Evolutionary conservation across 2,329 filamentous ascomycete genomes (phyloP), one percentile per base, ranked within the genome.

Genomic region (Diplocarpon mali): DNA sequence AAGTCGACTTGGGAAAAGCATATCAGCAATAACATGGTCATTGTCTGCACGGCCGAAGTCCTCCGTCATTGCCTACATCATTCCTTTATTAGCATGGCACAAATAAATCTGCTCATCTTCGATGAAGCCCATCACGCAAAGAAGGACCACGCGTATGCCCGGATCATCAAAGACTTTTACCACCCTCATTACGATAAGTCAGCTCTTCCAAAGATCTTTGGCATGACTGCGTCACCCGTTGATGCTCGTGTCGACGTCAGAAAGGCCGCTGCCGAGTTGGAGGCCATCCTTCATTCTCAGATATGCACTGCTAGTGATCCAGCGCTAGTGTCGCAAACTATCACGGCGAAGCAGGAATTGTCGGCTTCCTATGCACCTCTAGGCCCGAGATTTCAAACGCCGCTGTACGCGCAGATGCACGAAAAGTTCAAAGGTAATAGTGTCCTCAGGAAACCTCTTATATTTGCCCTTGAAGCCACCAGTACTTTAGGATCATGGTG

Each of bases 91-190:
- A 74, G 65, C 9, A 95, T 98, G 67, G 68, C 76, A 14, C 77
- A 84, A 54, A 87, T 96, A 62, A 96, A 90, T 57, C 73, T 98
- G 1, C 69, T 98, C 31, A 80, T 96, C 48, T 95, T 98, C 53
- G 92, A 98, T 57, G 92, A 98, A 64, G 92, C 89, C 5, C 92
- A 98, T 57, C 92, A 96, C 59, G 80, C 90, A 0, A 98, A 98
- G 65, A 93, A 90, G 62, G 84, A 88, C 41, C 92, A 98, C 57
- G 75, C 86, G 0, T 98, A 95, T 59, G 86, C 90, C 15, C 75
- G 78, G 24, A 92, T 98, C 47, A 85, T 98, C 65, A 88, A 85
- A 56, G 83, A 94, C 47, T 88, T 85, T 54, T 96, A 95, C 58
- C 57, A 71, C 2, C 35, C 71, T 2, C 39, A 49, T 7, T 67